A percentile compares a stretch with the other conserved stretches of the same genome.
Evolutionary conservation across 805 yeast species (phyloP).

Genomic region (Wickerhamiella occidentalis): DNA sequence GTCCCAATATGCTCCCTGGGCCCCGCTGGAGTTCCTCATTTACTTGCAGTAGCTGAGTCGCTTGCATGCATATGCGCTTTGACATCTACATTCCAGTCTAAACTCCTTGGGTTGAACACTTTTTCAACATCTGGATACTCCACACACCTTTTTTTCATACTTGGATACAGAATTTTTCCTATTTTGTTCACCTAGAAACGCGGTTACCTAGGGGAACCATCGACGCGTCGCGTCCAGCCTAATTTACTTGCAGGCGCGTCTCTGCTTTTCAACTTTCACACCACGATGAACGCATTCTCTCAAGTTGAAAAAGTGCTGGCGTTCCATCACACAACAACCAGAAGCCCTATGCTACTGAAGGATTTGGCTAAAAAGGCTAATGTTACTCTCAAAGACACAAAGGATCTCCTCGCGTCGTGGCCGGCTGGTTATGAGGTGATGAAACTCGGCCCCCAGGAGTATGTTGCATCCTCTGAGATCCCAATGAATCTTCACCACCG

Average conservation of each 20-base stretch:
- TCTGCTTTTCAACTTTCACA: neutral
- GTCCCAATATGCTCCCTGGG: too few relatives aligned
- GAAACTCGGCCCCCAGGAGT: neutral
- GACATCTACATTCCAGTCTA: neutral
- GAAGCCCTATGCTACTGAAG: neutral
- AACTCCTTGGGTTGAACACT: neutral
- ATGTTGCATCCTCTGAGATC: neutral
- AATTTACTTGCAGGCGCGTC: conserved; percentile 6
- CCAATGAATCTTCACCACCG: neutral
- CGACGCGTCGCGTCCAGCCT: conserved; percentile 6
- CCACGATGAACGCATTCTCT: conserved; percentile 5
- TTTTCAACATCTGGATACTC: neutral
- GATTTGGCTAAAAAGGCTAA: neutral
- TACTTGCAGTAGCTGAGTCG: too few relatives aligned
- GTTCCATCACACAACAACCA: conserved; percentile 5
- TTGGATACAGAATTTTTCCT: neutral
- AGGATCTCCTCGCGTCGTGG: conserved; percentile 48
- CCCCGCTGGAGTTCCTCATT: too few relatives aligned
- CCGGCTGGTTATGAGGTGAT: conserved; percentile 32
- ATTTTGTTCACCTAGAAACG: neutral
- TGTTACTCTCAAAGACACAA: conserved; percentile 60
- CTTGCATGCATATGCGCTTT: neutral
- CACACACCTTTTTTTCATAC: neutral
- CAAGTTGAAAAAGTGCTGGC: conserved; percentile 7
- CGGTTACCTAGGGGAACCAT: neutral